Conservation (phyloP, 306 rosid species). For the Biancaea sappan region DNA sequence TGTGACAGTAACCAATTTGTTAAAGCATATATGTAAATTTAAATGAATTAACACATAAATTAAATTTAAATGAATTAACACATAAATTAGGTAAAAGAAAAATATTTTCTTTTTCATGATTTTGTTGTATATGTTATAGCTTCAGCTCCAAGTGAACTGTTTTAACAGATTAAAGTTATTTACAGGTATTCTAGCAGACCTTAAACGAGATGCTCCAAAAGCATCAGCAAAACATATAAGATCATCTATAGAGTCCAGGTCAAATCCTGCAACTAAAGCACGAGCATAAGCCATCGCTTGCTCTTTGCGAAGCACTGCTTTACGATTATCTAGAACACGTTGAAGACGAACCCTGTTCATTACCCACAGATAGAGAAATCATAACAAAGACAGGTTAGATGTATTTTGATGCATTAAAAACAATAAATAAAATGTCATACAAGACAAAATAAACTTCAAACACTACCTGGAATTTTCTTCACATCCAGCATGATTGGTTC, state of each 20-base stretch:
- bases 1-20: neutral
- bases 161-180: slow-evolving; percentile 27
- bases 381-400: slow-evolving; percentile 37
- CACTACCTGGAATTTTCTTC: slow-evolving; percentile 91
- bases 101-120: neutral
- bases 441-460: slow-evolving; percentile 3
- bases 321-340: slow-evolving; percentile 89
- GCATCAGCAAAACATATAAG: slow-evolving; percentile 86
- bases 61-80: slow-evolving; percentile 5
- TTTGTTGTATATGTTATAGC: neutral
- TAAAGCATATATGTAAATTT: neutral
- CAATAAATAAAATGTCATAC: neutral
- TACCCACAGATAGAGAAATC: slow-evolving; percentile 39
- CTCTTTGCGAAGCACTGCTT: slow-evolving; percentile 86
- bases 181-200: slow-evolving; percentile 46
- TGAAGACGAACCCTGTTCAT: slow-evolving; percentile 83
- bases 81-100: neutral
- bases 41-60: too few species aligned
- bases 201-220: slow-evolving; percentile 96
- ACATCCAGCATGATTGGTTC: slow-evolving; percentile 46
- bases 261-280: slow-evolving; percentile 87
- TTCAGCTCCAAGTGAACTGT: neutral
- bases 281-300: slow-evolving; percentile 99
- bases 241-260: slow-evolving; percentile 74
- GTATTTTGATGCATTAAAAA: neutral